Base-by-base conservation (phyloP, 768 basidiomycete species). In the Gloeostereum incarnatum region DNA sequence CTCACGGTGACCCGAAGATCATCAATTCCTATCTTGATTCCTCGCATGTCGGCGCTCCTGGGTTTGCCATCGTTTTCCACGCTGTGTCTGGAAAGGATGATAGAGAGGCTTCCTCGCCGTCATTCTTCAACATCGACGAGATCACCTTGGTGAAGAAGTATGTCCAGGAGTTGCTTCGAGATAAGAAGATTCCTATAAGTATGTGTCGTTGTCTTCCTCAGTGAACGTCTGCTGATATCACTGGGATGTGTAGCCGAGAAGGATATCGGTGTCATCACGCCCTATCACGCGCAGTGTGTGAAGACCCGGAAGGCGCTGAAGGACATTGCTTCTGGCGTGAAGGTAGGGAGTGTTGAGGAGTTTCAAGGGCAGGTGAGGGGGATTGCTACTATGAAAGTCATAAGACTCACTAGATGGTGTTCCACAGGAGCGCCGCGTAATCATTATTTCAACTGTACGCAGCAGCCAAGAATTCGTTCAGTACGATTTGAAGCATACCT, bases 81-180 rank as follows among this genome's bases (percentile, higher is more conserved):
- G 50, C 43, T n/a, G n/a, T n/a, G n/a, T n/a, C n/a, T n/a, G n/a
- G n/a, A n/a, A n/a, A n/a, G n/a, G n/a, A n/a, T n/a, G 47, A 53
- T 10, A 57, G 61, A 7, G 65, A 67, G 39, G 54, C 54, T 1
- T 50, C 55, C 1, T 67, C 65, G 0, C 66, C 65, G 10, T 68
- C 66, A 4, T 68, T 60, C 46, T 67, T 68, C 54, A 67, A 67
- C n/a, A n/a, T n/a, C n/a, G n/a, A n/a, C n/a, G n/a, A n/a, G n/a
- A n/a, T n/a, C n/a, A n/a, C n/a, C n/a, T n/a, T n/a, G n/a, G n/a
- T n/a, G n/a, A n/a, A n/a, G n/a, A n/a, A n/a, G n/a, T n/a, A n/a
- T n/a, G n/a, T 37, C 13, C n/a, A 43, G 30, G 13, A 42, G 1
- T 44, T 52, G 13, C 25, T 42, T 9, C 38, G 34, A 39, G 55